Evolutionary conservation across 148 eudicot genomes (phyloP), one percentile per base, ranked within the genome.

Genomic region (Fallopia convolvulus): DNA sequence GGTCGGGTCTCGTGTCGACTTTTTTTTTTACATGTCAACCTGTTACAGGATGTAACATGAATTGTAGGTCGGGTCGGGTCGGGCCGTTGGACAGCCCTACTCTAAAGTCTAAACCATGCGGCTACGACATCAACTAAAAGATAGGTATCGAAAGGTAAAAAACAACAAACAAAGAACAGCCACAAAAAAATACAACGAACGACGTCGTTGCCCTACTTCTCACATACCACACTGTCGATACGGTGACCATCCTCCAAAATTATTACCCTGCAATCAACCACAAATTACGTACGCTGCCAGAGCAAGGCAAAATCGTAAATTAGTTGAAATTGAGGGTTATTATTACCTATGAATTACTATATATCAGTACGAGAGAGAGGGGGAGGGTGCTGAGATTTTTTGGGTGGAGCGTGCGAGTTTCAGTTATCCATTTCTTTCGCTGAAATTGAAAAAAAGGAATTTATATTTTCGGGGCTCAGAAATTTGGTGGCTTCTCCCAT

Each of bases 371-470:
- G 17, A 23, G 76, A 68, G 76, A 68, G 72, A 52, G 20, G 17
- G 56, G 47, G 47, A 44, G 6, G 72, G 6, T 4, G 46, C 44
- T 36, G 72, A 33, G 44, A 68, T 68, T 68, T 52, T 68, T 79
- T 75, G 80, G 78, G 85, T 77, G 85, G 84, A 86, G 84, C 81
- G 84, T 84, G 86, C 85, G 66, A 86, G 87, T 87, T 89, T 86
- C 87, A 86, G 92, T 89, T 85, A 87, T 87, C 92, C 81, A 75
- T 36, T 81, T 61, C 78, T 65, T 68, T 75, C 80, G 78, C 70
- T 65, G 56, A 61, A 36, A 63, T 41, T 8, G 26, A 49, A 75
- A 20, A 53, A 70, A 10, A 23, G 30, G 44, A 10, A 30, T 79
- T 76, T 40, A 32, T 49, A 50, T 52, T 42, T 26, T 4, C 70